Percentiles rank a stretch among this genome's conserved stretches.
Evolutionary conservation across 306 rosid genomes (phyloP).

Genomic region (Lathyrus sativus): DNA sequence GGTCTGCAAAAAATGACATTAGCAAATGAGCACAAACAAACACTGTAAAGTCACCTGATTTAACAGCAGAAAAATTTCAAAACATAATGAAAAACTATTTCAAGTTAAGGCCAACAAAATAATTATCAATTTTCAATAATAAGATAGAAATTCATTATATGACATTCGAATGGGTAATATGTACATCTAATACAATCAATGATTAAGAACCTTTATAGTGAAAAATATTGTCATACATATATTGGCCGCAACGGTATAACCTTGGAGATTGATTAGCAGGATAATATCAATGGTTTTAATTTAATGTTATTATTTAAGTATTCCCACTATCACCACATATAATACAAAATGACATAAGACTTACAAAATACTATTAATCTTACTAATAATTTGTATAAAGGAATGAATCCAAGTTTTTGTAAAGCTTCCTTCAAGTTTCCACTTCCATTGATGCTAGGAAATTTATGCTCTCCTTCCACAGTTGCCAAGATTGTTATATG

Average conservation of each 20-base stretch:
- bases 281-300: too few relatives aligned
- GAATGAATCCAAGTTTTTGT: conserved; percentile 90
- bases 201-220: conserved; percentile 10
- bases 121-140: conserved; percentile 7
- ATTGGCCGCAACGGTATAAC: too few relatives aligned
- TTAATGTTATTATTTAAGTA: too few relatives aligned
- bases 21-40: not conserved
- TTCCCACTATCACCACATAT: too few relatives aligned
- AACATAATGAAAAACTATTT: conserved; percentile 14
- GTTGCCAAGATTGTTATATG: too few relatives aligned
- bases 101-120: not conserved
- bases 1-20: too few relatives aligned
- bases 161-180: conserved; percentile 32
- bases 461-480: conserved; percentile 88
- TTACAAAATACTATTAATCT: conserved; percentile 28
- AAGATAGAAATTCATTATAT: conserved; percentile 15
- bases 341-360: not conserved
- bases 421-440: conserved; percentile 86
- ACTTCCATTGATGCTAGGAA: too few relatives aligned
- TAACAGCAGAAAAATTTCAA: conserved; percentile 3
- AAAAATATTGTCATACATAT: too few relatives aligned
- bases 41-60: not conserved
- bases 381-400: conserved; percentile 76
- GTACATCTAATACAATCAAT: conserved; percentile 30
- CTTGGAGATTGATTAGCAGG: too few relatives aligned